Base-by-base conservation (phyloP, 768 basidiomycete genomes). In the Botryobasidium botryosum region DNA sequence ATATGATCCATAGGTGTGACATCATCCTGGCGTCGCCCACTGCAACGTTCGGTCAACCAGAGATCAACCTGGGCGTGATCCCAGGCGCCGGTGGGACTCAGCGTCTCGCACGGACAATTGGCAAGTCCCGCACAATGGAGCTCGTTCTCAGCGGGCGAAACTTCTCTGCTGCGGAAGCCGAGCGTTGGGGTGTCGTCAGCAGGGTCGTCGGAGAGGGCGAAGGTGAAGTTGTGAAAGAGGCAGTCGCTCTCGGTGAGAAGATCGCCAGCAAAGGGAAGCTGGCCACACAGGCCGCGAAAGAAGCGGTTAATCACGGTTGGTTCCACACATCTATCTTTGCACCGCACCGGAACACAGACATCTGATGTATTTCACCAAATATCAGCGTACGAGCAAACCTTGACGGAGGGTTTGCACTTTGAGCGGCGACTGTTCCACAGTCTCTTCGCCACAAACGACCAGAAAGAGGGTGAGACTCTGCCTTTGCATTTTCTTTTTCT, bases 31-130 rank as follows among this genome's bases (percentile, higher is more conserved):
- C 63, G 21, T 62, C 63, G 1, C 63, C 64, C 2, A 85, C 73
- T 7, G 92, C 92, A 15, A 76, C 77, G 53, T 94, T 99, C 53
- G 88, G 88, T 15, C 92, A 94, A 58, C 92, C 92, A 15, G 92
- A 97, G 60, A 88, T 99, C 61, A 90, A 84, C 57, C 70, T 96
- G 25, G 92, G 90, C 43, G 78, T 86, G 49, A 94, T 96, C 57
- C 90, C 91, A 13, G 91, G 91, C 3, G 87, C 81, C 6, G 92
- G 91, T 25, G 91, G 91, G 4, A 86, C 88, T 2, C 91, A 97
- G 57, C 80, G 91, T 35, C 75, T 97, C 44, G 74, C 83, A 12
- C 75, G 68, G 50, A 69, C 79, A 7, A 72, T 96, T 51, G 92
- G 92, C 35, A 96, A 94, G 63, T 85, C 86, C 6, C 75, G 84